Evolutionary conservation across 345 rosid genomes (phyloP).

Genomic region (Boechera divaricarpa): DNA sequence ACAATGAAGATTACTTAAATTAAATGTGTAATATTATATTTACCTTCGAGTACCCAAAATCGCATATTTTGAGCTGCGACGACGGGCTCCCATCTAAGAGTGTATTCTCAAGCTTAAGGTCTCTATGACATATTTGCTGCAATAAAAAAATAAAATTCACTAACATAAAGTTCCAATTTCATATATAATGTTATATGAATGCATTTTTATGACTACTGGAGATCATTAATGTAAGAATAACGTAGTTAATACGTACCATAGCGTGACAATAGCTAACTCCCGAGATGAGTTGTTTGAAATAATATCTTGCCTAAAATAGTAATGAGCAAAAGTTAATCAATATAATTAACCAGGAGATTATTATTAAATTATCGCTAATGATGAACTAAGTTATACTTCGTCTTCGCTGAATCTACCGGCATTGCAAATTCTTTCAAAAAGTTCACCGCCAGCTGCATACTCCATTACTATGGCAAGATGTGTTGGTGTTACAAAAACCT

Average conservation of each 20-base stretch:
- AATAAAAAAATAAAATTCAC: background rate
- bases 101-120: constrained; percentile 93
- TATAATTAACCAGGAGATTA: constrained; percentile 6
- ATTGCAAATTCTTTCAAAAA: constrained; percentile 77
- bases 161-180: background rate
- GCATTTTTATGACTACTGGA: background rate
- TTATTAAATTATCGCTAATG: background rate
- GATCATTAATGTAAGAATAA: background rate
- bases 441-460: constrained; percentile 92
- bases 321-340: constrained; percentile 3
- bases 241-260: constrained; percentile 56
- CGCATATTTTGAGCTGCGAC: constrained; percentile 88
- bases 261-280: constrained; percentile 94
- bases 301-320: constrained; percentile 74
- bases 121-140: constrained; percentile 92
- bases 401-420: constrained; percentile 91
- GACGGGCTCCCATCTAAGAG: constrained; percentile 78
- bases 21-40: background rate
- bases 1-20: background rate
- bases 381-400: constrained; percentile 51
- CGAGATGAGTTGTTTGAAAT: constrained; percentile 89
- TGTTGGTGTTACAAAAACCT: constrained; percentile 84
- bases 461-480: constrained; percentile 94
- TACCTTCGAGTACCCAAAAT: constrained; percentile 90
- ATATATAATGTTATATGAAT: background rate